Evolutionary conservation across 768 basidiomycete species (phyloP), one percentile per base, ranked within the genome.

Genomic region (Russula sp.): DNA sequence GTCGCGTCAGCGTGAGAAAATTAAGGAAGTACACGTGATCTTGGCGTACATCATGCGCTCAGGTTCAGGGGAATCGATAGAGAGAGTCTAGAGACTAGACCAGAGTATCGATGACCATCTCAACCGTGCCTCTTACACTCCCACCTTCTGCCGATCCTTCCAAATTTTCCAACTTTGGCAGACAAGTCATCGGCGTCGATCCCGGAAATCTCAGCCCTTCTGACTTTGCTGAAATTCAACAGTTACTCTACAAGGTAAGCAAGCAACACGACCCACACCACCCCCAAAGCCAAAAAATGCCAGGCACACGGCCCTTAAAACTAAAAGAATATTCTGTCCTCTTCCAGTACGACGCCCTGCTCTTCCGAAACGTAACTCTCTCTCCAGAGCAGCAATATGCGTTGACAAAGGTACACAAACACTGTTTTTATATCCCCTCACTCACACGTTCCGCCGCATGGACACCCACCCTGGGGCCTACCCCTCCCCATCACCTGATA

Each of bases 351-450:
- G 82, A 83, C 49, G 82, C 81, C 20, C 80, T 95, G 48, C 78
- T 95, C 60, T 95, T 94, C 78, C 81, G 89, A 61, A 75, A 89
- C 70, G 81, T 80, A 36, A 75, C 81, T 34, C 73, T 94, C 26
- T 82, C 85, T 5, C 92, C 92, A 0, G 90, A 92, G 74, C 85
- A 90, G 71, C 92, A 94, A 73, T 93, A 90, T 74, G 83, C 84
- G 16, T 75, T 95, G 64, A 94, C 92, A 16, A 92, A 93, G 83
- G 92, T 88, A 67, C 62, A 67, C 61, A 2, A 38, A 1, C 2
- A 5, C 7, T 38, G 16, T 40, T 14, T 40, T 5, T 16, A 1
- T 5, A 13, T 36, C 34, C 34, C 5, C 38, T 1, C 16, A 18
- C 51, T n/a, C 8, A 38, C n/a, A 24, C 20, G 6, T 30, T 30